Base-by-base conservation (phyloP, 1,139 yeast genomes). In the Wickerhamiella infanticola region DNA sequence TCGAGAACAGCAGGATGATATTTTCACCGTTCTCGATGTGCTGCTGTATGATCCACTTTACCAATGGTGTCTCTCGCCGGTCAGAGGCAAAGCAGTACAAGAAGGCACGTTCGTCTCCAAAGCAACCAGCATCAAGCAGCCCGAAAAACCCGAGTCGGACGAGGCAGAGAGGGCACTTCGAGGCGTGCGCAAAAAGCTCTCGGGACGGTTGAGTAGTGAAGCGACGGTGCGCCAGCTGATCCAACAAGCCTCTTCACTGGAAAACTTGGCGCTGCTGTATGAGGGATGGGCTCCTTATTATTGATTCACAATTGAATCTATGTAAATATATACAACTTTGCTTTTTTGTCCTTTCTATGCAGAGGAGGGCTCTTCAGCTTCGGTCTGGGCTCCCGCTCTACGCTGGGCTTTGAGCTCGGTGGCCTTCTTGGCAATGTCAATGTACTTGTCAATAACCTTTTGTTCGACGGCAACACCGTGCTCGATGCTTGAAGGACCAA, bases 11-110 rank as follows among this genome's bases (percentile, higher is more conserved):
- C 68, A 68, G 35, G 82, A 77, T 39, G 80, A 79, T 54, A 83
- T 93, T 29, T 64, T 79, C 58, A 81, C 94, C 25, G 83, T 93
- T 43, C 65, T 93, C 48, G 93, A 88, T 57, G 94, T 90, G 6
- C 65, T 93, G 52, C 70, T 81, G 54, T 85, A 93, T 73, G 98
- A 93, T 69, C 97, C 98, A 0, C 69, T 93, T 48, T 88, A 88
- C 57, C 74, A 83, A 1, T 90, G 98, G 98, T 76, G 80, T 1
- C 68, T 84, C 41, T 81, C 94, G 0, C 90, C 93, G 0, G 61
- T 81, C 11, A 60, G 80, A 47, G 26, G 35, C 9, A 57, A 55
- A 45, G 41, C 54, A 4, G 45, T 55, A 23, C 63, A 57, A 29
- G 56, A 50, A 13, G 60, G 23, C 39, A 25, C 31, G 39, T 31